Evolutionary conservation across 306 rosid genomes (phyloP).

Genomic region (Fragaria vesca): DNA sequence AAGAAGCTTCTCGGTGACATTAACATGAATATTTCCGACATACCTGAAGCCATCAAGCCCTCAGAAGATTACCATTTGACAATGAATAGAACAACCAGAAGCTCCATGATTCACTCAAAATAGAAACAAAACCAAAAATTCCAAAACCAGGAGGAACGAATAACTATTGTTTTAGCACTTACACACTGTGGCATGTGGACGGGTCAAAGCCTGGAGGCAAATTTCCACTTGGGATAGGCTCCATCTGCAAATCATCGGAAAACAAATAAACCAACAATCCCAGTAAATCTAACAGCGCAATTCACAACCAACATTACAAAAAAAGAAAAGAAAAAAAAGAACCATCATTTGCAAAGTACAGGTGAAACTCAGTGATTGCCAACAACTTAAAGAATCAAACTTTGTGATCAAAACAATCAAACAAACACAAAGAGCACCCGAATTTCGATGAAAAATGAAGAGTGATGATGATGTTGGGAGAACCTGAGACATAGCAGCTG

Average conservation of each 20-base stretch:
- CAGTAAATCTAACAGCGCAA: neutral
- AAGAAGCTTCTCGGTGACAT: constrained; percentile 77
- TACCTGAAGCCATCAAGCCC: constrained; percentile 47
- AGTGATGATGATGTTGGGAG: neutral
- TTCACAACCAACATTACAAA: neutral
- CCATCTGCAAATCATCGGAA: constrained; percentile 75
- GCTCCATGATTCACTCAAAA: neutral
- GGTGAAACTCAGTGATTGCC: neutral
- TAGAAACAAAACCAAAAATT: constrained; percentile 5
- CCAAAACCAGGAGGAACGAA: constrained; percentile 15
- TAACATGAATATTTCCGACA: constrained; percentile 77
- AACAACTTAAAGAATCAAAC: neutral
- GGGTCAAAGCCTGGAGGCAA: constrained; percentile 98
- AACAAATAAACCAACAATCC: constrained; percentile 20
- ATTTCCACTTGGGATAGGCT: constrained; percentile 94
- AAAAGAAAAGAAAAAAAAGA: neutral
- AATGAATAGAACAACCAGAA: neutral
- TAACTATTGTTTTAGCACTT: constrained; percentile 48
- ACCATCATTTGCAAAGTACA: neutral
- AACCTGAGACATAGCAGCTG: constrained; percentile 76
- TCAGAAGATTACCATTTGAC: neutral
- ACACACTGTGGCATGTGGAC: constrained; percentile 89
- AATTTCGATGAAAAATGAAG: neutral
- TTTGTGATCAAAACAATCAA: constrained; percentile 8
- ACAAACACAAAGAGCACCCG: neutral